Conservation (phyloP, 164 flowering plant species). For the Vitis rotundifolia region DNA sequence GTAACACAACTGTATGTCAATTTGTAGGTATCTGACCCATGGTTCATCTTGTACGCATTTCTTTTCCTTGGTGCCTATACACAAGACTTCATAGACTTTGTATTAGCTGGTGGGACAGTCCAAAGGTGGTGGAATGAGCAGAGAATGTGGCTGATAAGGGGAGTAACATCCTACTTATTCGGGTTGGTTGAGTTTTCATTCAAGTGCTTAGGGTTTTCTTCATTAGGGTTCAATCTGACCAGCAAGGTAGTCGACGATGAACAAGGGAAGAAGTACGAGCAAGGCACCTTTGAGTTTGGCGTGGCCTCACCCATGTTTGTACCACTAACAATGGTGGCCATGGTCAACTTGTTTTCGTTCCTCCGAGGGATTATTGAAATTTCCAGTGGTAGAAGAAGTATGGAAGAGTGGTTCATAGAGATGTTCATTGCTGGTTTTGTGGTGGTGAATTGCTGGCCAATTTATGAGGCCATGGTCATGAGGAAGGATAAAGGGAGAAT, state of each 20-base stretch:
- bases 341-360: slow-evolving; percentile 52
- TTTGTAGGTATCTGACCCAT: slow-evolving; percentile 48
- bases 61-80: slow-evolving; percentile 57
- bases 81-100: slow-evolving; percentile 55
- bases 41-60: slow-evolving; percentile 55
- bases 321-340: slow-evolving; percentile 46
- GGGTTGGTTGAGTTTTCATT: slow-evolving; percentile 41
- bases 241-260: slow-evolving; percentile 53
- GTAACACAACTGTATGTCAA: background rate
- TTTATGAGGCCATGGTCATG: slow-evolving; percentile 64
- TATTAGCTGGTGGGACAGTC: slow-evolving; percentile 30
- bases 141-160: slow-evolving; percentile 71
- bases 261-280: slow-evolving; percentile 51
- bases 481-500: slow-evolving; percentile 36
- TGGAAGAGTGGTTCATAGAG: slow-evolving; percentile 27
- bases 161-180: slow-evolving; percentile 50
- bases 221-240: slow-evolving; percentile 60
- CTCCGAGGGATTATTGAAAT: slow-evolving; percentile 18
- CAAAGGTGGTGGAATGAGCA: slow-evolving; percentile 77
- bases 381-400: slow-evolving; percentile 24
- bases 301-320: slow-evolving; percentile 63
- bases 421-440: slow-evolving; percentile 46
- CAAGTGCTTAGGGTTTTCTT: slow-evolving; percentile 36
- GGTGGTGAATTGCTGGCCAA: slow-evolving; percentile 51
- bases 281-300: slow-evolving; percentile 68